Percentiles rank a stretch among this genome's conserved stretches.
phyloP scores from a whole-genome alignment of 257 asterid genomes.

The Marsdenia floribunda region DNA sequence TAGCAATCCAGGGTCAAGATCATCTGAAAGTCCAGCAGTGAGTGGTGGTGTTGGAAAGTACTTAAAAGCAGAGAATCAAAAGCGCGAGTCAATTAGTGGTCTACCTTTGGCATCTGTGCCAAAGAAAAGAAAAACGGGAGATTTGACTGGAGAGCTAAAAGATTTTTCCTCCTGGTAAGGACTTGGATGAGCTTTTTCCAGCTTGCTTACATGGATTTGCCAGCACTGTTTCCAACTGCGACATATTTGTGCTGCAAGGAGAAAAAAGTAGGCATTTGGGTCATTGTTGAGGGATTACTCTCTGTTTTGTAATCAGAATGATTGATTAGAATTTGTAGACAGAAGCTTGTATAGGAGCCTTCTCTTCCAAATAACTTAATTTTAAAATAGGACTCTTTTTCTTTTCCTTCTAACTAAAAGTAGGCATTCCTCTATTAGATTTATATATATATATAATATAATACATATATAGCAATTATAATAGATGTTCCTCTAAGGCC shows the following conservation, averaged over 20 bases:
- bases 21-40: conserved; percentile 38
- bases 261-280: not conserved
- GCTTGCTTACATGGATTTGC: not conserved
- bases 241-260: not conserved
- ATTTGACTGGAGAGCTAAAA: conserved; percentile 41
- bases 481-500: too few species aligned
- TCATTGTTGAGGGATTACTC: not conserved
- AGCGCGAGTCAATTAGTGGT: conserved; percentile 40
- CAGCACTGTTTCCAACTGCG: not conserved
- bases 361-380: too few species aligned
- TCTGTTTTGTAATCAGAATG: not conserved
- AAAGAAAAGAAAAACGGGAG: conserved; percentile 66
- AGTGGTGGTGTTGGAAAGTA: conserved; percentile 83
- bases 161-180: conserved; percentile 78
- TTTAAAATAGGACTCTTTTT: too few species aligned
- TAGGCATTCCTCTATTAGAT: too few species aligned
- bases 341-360: too few species aligned
- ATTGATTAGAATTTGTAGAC: not conserved
- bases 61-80: conserved; percentile 40
- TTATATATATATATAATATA: too few species aligned
- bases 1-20: conserved; percentile 71
- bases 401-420: too few species aligned
- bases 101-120: conserved; percentile 33
- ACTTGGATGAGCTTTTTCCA: not conserved
- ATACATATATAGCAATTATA: too few species aligned